Evolutionary conservation across 306 rosid species (phyloP).

Genomic region (Myrica gale): DNA sequence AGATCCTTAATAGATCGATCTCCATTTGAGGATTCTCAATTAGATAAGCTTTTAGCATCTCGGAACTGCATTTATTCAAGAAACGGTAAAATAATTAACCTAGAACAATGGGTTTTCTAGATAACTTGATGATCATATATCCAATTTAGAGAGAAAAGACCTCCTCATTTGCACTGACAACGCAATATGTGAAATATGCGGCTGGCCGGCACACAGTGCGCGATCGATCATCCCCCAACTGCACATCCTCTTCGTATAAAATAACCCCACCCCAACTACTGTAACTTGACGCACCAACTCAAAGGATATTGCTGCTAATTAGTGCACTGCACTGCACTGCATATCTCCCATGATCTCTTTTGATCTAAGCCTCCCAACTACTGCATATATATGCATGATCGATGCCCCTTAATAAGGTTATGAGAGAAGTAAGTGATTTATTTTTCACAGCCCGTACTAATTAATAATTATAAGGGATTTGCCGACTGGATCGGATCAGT

Average conservation of each 20-base stretch:
- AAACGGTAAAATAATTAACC: neutral
- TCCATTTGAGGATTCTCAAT: neutral
- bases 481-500: neutral
- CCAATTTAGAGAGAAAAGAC: neutral
- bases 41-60: neutral
- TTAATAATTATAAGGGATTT: neutral
- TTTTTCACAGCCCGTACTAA: neutral
- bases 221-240: neutral
- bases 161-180: slow-evolving; percentile 2
- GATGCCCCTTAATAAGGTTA: no score
- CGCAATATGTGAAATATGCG: neutral
- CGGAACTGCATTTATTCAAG: neutral
- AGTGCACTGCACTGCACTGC: neutral
- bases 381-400: no score
- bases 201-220: neutral
- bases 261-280: slow-evolving; percentile 7
- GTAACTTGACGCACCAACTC: slow-evolving; percentile 6
- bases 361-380: neutral
- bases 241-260: neutral
- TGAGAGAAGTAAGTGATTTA: no score
- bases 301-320: neutral
- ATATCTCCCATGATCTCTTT: neutral
- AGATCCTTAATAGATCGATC: no score
- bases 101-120: neutral
- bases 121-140: neutral